Evolutionary conservation across 352 stramenopile genomes (phyloP).

Genomic region (Globisporangium nunn): DNA sequence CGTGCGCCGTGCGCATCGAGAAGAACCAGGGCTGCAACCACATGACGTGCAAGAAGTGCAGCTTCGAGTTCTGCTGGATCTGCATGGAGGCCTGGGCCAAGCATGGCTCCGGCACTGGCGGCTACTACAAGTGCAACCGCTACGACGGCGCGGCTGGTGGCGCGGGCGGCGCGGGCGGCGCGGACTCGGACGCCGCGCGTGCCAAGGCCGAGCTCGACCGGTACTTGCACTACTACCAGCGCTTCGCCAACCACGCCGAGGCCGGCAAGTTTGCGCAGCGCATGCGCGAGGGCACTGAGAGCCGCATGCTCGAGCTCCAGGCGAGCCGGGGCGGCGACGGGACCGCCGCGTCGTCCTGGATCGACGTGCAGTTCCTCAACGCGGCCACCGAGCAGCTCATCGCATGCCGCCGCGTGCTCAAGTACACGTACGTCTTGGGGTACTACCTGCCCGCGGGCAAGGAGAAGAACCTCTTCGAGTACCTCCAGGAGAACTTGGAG

Average conservation of each 20-base stretch:
- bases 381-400: constrained; percentile 94
- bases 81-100: constrained; percentile 96
- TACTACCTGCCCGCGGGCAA: constrained; percentile 90
- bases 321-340: constrained; percentile 62
- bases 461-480: constrained; percentile 93
- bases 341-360: constrained; percentile 80
- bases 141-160: constrained; percentile 76
- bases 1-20: constrained; percentile 98
- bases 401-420: constrained; percentile 96
- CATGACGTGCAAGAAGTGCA: constrained; percentile 94
- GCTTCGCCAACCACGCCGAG: constrained; percentile 95
- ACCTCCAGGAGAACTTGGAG: constrained; percentile 92
- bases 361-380: constrained; percentile 98
- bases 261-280: constrained; percentile 96
- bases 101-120: constrained; percentile 94
- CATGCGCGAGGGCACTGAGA: constrained; percentile 93
- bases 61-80: constrained; percentile 98
- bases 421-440: constrained; percentile 97
- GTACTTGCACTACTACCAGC: constrained; percentile 99
- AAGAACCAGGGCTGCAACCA: constrained; percentile 99
- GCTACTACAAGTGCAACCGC: constrained; percentile 99
- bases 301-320: constrained; percentile 94
- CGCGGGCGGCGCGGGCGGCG: constrained; percentile 24
- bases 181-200: constrained; percentile 83
- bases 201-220: constrained; percentile 96